Conservation (phyloP, 768 basidiomycete genomes). For the Gloeostereum incarnatum region DNA sequence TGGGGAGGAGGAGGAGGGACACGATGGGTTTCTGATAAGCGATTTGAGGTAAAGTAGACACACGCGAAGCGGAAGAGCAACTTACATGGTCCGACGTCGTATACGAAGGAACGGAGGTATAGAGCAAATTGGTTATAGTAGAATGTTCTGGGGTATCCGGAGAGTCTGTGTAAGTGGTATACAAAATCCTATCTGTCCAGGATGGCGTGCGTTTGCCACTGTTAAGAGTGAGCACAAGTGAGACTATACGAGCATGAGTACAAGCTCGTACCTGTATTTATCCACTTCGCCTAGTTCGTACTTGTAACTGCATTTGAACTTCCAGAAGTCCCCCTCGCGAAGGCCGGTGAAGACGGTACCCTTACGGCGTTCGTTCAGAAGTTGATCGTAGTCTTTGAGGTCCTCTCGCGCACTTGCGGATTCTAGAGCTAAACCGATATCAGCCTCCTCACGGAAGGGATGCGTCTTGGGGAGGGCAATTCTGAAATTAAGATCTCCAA, state of each 20-base stretch:
- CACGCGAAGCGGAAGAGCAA: conserved; percentile 4
- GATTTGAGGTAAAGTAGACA: conserved; percentile 1
- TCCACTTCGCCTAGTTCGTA: conserved; percentile 76
- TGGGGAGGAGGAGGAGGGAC: conserved; percentile 56
- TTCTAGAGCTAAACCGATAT: conserved; percentile 33
- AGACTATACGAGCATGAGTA: not conserved
- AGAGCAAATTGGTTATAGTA: conserved; percentile 55
- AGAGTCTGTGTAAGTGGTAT: conserved; percentile 65
- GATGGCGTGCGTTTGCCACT: conserved; percentile 72
- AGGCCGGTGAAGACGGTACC: conserved; percentile 64
- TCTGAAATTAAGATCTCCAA: conserved; percentile 93
- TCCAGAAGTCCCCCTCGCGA: conserved; percentile 80
- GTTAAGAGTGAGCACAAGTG: conserved; percentile 4
- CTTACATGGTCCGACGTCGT: conserved; percentile 86
- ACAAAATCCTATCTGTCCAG: conserved; percentile 92
- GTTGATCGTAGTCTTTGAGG: conserved; percentile 67
- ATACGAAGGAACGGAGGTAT: conserved; percentile 76
- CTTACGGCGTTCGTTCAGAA: conserved; percentile 51
- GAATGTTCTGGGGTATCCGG: conserved; percentile 41
- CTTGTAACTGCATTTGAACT: conserved; percentile 90
- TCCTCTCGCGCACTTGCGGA: conserved; percentile 45
- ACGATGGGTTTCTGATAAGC: conserved; percentile 75
- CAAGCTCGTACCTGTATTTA: conserved; percentile 55
- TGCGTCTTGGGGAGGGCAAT: conserved; percentile 53
- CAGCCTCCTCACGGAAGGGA: conserved; percentile 25